Evolutionary conservation across 495 filamentous ascomycete species (phyloP).

Genomic region (Penicillium flavigenum): DNA sequence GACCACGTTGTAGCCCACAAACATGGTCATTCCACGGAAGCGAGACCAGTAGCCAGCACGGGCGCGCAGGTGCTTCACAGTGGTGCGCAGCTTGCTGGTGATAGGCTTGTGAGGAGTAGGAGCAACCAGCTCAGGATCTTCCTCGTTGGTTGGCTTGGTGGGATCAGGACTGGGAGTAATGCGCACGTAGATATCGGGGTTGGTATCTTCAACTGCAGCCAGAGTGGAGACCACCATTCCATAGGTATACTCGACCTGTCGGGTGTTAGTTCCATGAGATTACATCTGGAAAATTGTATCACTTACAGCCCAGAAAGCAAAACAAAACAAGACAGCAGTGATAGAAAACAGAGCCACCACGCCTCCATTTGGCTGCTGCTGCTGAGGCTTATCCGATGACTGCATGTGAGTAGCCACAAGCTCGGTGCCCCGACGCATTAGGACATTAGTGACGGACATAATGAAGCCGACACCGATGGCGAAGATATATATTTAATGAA

Average conservation of each 20-base stretch:
- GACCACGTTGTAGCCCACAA: constrained; percentile 33
- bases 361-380: constrained; percentile 3
- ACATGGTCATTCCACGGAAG: constrained; percentile 57
- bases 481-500: neutral
- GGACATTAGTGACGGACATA: constrained; percentile 11
- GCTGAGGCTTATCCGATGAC: constrained; percentile 1
- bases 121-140: constrained; percentile 32
- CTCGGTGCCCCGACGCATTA: constrained; percentile 20
- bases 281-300: neutral
- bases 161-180: constrained; percentile 37
- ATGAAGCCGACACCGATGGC: constrained; percentile 4
- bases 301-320: constrained; percentile 16
- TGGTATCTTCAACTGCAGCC: constrained; percentile 60
- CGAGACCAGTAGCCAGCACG: constrained; percentile 54
- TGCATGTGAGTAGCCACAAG: constrained; percentile 10
- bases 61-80: constrained; percentile 56
- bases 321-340: neutral
- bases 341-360: constrained; percentile 5
- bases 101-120: constrained; percentile 46
- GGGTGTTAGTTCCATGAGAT: neutral
- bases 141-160: constrained; percentile 35
- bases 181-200: constrained; percentile 55
- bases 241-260: constrained; percentile 56
- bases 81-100: constrained; percentile 57
- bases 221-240: constrained; percentile 58